Evolutionary conservation across 1,284 basidiomycete species (phyloP).

Genomic region (Inonotus hispidus): DNA sequence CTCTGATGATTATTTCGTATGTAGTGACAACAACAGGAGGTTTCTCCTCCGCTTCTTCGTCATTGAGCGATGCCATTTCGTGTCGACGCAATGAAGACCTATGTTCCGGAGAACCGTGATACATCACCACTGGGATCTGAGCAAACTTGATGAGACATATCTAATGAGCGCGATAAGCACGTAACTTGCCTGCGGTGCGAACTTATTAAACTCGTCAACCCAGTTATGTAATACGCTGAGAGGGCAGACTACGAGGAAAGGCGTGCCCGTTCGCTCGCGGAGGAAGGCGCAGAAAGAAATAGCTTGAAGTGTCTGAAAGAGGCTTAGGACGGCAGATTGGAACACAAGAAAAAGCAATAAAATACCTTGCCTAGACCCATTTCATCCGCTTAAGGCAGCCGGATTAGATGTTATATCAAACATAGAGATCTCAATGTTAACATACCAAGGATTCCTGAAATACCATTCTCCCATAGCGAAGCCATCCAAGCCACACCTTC

Average conservation of each 20-base stretch:
- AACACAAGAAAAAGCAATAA: not conserved
- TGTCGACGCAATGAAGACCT: conserved; percentile 71
- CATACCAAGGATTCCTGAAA: conserved; percentile 87
- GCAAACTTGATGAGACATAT: not conserved
- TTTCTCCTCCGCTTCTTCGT: conserved; percentile 28
- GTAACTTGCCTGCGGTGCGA: conserved; percentile 63
- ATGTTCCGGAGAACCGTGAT: conserved; percentile 80
- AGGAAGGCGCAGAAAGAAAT: conserved; percentile 91
- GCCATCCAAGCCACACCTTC: conserved; percentile 98
- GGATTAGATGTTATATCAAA: not conserved
- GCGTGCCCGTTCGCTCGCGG: conserved; percentile 69
- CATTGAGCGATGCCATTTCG: conserved; percentile 32
- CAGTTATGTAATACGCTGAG: conserved; percentile 92
- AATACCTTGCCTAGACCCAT: conserved; percentile 89
- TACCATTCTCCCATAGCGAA: conserved; percentile 86
- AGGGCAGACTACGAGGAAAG: conserved; percentile 89
- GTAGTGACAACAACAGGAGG: conserved; percentile 87
- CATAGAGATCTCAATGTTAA: conserved; percentile 10
- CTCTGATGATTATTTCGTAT: conserved; percentile 90
- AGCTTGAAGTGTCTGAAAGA: conserved; percentile 77
- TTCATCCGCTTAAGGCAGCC: conserved; percentile 63
- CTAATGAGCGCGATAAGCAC: not conserved
- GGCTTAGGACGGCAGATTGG: not conserved
- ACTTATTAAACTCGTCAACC: conserved; percentile 82
- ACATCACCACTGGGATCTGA: conserved; percentile 83